Conservation (phyloP, 306 rosid species). For the Rosa multiflora region DNA sequence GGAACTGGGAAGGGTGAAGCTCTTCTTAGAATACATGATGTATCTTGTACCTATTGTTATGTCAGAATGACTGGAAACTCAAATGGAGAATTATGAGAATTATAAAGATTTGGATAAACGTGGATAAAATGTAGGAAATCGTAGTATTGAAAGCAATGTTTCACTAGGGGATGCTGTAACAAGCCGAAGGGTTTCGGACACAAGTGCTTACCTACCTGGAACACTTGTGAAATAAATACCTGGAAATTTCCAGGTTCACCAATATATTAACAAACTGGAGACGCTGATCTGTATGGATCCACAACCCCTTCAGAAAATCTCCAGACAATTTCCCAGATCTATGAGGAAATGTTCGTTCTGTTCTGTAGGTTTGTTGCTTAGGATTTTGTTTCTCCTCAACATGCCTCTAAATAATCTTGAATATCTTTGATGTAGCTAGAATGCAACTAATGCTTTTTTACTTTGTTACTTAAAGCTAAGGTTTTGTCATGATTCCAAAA, state of each 20-base stretch:
- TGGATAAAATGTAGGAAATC: not conserved
- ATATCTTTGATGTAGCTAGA: not conserved
- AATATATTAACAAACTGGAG: not conserved
- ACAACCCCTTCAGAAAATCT: not conserved
- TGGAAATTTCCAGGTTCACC: not conserved
- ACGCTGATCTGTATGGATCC: too few relatives aligned
- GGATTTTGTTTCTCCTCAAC: not conserved
- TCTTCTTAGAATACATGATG: not conserved
- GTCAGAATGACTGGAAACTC: constrained; percentile 5
- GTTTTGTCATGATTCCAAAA: not conserved
- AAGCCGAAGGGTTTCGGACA: not conserved
- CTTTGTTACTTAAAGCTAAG: not conserved
- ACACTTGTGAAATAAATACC: not conserved
- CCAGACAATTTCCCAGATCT: not conserved
- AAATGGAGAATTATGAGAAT: not conserved
- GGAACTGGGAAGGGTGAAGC: not conserved
- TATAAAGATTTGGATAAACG: not conserved
- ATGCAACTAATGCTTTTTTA: not conserved
- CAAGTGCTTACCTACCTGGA: not conserved
- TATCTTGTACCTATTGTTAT: not conserved
- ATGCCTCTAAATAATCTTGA: not conserved
- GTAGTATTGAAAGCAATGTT: not conserved
- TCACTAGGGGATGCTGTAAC: not conserved
- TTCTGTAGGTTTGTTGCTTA: not conserved
- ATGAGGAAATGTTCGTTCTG: not conserved